Base-by-base conservation (phyloP, 2,329 filamentous ascomycete species). In the Byssothecium circinans region DNA sequence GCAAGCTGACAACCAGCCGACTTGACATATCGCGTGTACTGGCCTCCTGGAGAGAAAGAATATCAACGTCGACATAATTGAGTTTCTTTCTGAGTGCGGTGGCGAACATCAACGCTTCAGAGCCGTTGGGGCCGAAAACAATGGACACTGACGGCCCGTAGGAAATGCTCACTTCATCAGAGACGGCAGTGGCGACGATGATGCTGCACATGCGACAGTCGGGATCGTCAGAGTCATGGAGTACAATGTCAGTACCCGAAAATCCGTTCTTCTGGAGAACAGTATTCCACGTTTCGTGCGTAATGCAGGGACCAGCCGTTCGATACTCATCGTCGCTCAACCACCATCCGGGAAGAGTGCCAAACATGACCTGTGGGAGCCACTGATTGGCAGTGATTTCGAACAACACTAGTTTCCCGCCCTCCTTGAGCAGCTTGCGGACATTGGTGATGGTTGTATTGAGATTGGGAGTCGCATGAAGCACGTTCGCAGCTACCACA, bases 241-340 rank as follows among this genome's bases (percentile, higher is more conserved):
- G 10, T 3, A 47, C 8, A 39, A 47, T 23, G 18, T 70, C 61
- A 4, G 56, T 20, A 1, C 61, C 60, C 1, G 43, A 43, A 36
- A 71, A 72, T 4, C 68, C 68, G 12, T 58, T 54, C 2, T 59
- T 46, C 12, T 45, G 43, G 32, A 74, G 56, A 6, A 66, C 36
- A 2, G 38, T 43, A 32, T 66, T 53, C 72, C 73, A 74, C 30
- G 56, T 41, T 2, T 50, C 47, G 17, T 45, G 54, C 0, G 70
- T 68, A 2, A 56, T 60, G 12, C 51, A 42, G 2, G 39, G 51
- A 30, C 61, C 53, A 2, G 64, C 67, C 25, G 65, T 63, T n/a
- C 32, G 29, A 17, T 43, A 34, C 14, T 35, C 29, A 25, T 43
- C 41, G 4, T 20, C 17, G 12, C 23, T 35, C 4, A 22, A 14